phyloP scores from a whole-genome alignment of 2,329 filamentous ascomycete species.

The Fusarium dimerum region DNA sequence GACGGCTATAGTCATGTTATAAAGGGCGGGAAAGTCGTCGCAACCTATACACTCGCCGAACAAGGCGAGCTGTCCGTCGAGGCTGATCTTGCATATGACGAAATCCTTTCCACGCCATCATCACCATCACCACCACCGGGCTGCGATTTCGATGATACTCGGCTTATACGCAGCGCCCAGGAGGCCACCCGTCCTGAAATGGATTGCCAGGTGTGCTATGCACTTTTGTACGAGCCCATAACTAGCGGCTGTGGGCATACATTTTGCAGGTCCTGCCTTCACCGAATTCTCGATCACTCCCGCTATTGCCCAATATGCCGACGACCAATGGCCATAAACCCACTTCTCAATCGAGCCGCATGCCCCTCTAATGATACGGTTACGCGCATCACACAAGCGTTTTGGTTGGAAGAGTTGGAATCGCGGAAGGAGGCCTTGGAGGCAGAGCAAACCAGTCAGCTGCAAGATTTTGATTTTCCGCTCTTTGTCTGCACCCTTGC shows the following conservation, averaged over 20 bases:
- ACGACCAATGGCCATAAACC: conserved; percentile 56
- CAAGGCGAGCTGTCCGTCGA: conserved; percentile 59
- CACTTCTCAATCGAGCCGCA: conserved; percentile 41
- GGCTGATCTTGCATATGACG: conserved; percentile 54
- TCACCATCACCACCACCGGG: conserved; percentile 20
- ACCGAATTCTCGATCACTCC: conserved; percentile 75
- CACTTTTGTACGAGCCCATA: conserved; percentile 76
- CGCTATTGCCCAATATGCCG: conserved; percentile 81
- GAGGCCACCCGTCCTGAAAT: conserved; percentile 67
- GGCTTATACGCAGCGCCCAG: conserved; percentile 55
- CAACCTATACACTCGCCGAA: conserved; percentile 67
- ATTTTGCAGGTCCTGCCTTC: conserved; percentile 79
- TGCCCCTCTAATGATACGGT: conserved; percentile 64
- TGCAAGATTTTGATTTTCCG: conserved; percentile 62
- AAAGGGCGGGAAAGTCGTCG: conserved; percentile 60
- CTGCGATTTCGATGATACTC: conserved; percentile 31
- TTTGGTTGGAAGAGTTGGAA: conserved; percentile 69
- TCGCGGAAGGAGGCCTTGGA: conserved; percentile 57
- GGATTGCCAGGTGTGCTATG: conserved; percentile 88
- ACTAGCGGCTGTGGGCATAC: conserved; percentile 89
- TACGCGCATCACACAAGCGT: conserved; percentile 59
- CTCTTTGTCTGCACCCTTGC: conserved; percentile 82
- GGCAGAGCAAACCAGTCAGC: conserved; percentile 57
- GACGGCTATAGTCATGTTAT: conserved; percentile 38
- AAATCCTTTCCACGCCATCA: conserved; percentile 25